These are phyloP conservation scores for Galeopsis tetrahit DNA, from an alignment of 257 asterid genomes.

Conservation along the genomic window DNA sequence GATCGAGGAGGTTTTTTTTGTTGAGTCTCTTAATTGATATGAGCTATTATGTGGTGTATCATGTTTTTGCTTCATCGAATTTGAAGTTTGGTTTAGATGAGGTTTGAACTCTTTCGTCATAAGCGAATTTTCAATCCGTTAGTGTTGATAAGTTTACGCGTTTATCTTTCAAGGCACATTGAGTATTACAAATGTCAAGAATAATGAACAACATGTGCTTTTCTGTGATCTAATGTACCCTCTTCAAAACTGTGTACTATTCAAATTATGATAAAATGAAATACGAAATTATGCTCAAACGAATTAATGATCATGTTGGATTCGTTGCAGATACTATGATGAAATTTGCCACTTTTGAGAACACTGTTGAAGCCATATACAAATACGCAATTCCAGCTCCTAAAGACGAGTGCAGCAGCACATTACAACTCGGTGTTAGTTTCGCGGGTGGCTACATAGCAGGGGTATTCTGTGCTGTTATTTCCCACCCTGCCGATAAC, in stretches of 20 bases:
- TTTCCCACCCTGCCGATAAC: conserved; percentile 91
- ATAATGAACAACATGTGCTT: not conserved
- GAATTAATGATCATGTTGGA: conserved; percentile 2
- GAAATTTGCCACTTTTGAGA: conserved; percentile 89
- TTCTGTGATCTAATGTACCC: not conserved
- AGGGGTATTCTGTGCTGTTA: conserved; percentile 71
- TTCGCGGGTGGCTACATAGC: conserved; percentile 77
- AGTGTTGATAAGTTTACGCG: not conserved
- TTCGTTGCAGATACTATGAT: conserved; percentile 78
- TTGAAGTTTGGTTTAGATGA: not conserved
- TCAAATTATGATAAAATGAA: not conserved
- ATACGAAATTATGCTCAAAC: not conserved
- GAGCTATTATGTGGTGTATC: not conserved
- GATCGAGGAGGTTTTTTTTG: too few relatives aligned
- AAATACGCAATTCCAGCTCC: conserved; percentile 73
- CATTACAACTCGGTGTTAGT: conserved; percentile 78
- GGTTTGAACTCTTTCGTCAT: not conserved
- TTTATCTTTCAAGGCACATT: not conserved
- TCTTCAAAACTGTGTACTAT: not conserved
- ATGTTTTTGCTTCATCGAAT: not conserved
- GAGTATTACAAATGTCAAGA: not conserved
- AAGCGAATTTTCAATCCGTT: too few relatives aligned
- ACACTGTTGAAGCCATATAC: conserved; percentile 70
- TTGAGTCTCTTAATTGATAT: not conserved
- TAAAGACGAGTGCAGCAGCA: conserved; percentile 70